phyloP scores from a whole-genome alignment of 1,284 basidiomycete species.

The Cryptococcus sp. region DNA sequence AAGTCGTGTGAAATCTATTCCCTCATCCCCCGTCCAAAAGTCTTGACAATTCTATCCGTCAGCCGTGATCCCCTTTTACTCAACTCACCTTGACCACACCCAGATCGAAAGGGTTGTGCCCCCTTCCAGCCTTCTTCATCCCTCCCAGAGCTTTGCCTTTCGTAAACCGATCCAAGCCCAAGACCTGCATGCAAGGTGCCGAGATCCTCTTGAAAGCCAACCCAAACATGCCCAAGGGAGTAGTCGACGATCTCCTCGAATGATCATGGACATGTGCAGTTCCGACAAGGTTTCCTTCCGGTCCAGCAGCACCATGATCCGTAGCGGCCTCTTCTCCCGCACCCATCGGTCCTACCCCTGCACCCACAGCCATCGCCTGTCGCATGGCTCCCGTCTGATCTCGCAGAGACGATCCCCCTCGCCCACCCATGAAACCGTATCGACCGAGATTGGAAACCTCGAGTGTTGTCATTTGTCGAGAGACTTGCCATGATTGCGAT shows the following conservation, averaged over 20 bases:
- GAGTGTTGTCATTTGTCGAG: conserved; percentile 90
- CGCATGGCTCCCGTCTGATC: conserved; percentile 45
- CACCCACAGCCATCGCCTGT: conserved; percentile 32
- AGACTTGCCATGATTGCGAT: conserved; percentile 85
- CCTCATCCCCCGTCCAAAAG: conserved; percentile 84
- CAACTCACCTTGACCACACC: conserved; percentile 57
- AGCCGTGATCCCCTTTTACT: neutral
- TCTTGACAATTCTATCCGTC: conserved; percentile 74
- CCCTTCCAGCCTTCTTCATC: conserved; percentile 56
- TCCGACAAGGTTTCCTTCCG: conserved; percentile 18
- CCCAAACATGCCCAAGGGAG: no score
- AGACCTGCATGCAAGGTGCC: conserved; percentile 63
- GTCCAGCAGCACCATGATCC: conserved; percentile 10
- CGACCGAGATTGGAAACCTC: conserved; percentile 93
- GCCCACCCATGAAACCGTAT: conserved; percentile 95
- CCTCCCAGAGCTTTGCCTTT: conserved; percentile 80
- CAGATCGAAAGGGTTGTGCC: conserved; percentile 86
- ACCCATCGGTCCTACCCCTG: conserved; percentile 34
- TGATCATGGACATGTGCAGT: conserved; percentile 16
- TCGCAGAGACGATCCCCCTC: conserved; percentile 54
- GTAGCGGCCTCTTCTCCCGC: conserved; percentile 24
- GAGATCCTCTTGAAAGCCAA: conserved; percentile 21
- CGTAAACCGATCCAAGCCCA: conserved; percentile 91
- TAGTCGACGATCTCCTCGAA: no score
- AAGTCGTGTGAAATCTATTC: conserved; percentile 80